Conservation (phyloP, 2,329 filamentous ascomycete genomes). For the Basipetospora chlamydospora region DNA sequence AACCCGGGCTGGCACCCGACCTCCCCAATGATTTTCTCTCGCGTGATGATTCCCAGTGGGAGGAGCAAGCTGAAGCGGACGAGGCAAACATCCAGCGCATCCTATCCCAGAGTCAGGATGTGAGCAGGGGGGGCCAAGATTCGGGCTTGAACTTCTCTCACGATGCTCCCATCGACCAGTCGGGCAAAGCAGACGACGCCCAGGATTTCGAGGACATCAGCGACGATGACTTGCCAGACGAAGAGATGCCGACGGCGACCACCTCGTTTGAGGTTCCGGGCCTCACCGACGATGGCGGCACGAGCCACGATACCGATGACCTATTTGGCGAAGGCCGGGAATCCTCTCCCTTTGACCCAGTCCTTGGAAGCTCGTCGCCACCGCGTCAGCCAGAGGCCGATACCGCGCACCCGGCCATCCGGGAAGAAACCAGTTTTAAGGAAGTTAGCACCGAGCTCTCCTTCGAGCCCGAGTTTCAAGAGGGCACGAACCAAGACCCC, state of each 20-base stretch:
- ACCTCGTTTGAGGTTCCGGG: constrained; percentile 33
- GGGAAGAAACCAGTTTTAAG: constrained; percentile 8
- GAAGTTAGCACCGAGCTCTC: constrained; percentile 15
- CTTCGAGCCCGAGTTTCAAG: constrained; percentile 25
- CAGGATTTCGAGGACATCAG: constrained; percentile 83
- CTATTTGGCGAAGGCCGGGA: constrained; percentile 50
- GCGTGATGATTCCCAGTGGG: neutral
- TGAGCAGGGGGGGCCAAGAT: constrained; percentile 20
- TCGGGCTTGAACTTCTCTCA: constrained; percentile 22
- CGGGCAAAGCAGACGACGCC: constrained; percentile 82
- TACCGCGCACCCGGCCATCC: constrained; percentile 4
- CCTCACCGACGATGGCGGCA: constrained; percentile 44
- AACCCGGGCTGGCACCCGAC: too few species aligned
- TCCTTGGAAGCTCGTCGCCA: constrained; percentile 28
- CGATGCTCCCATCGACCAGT: constrained; percentile 39
- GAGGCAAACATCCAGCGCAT: constrained; percentile 30
- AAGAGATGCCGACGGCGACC: constrained; percentile 41
- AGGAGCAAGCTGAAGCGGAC: constrained; percentile 30
- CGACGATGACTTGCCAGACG: constrained; percentile 80
- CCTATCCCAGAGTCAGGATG: constrained; percentile 26
- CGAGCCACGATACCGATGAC: constrained; percentile 48
- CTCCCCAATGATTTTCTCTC: too few species aligned
- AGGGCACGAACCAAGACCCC: constrained; percentile 40
- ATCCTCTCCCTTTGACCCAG: constrained; percentile 31
- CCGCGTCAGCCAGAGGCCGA: constrained; percentile 1